phyloP scores from a whole-genome alignment of 805 yeast species.

The Nakazawaea wyomingensis region DNA sequence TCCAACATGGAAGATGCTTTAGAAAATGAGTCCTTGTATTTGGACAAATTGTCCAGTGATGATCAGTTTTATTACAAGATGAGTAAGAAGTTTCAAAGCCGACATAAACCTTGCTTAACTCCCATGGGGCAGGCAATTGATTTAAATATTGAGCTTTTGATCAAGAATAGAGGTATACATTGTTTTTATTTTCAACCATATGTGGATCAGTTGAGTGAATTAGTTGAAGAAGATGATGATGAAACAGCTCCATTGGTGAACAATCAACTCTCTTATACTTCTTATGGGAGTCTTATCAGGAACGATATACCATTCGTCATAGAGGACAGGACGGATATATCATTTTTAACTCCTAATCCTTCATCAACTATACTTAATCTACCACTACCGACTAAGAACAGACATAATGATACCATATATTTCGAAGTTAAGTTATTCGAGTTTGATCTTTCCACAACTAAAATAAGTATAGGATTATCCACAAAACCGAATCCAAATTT shows the following conservation, averaged over 20 bases:
- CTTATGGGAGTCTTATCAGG: constrained; percentile 6
- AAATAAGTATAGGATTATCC: constrained; percentile 60
- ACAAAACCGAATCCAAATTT: constrained; percentile 74
- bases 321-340: constrained; percentile 28
- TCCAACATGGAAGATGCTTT: constrained; percentile 16
- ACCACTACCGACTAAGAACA: constrained; percentile 29
- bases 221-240: constrained; percentile 9
- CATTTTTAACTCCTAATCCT: constrained; percentile 19
- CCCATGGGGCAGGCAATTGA: constrained; percentile 21
- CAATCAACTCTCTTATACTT: constrained; percentile 6
- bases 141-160: constrained; percentile 20
- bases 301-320: constrained; percentile 22
- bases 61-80: constrained; percentile 23
- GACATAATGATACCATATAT: constrained; percentile 50
- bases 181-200: constrained; percentile 27
- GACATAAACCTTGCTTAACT: constrained; percentile 21
- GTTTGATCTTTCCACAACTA: constrained; percentile 36
- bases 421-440: constrained; percentile 56
- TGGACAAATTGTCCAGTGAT: constrained; percentile 16
- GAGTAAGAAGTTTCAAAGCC: constrained; percentile 19
- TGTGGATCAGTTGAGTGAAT: constrained; percentile 24
- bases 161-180: constrained; percentile 30
- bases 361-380: constrained; percentile 25
- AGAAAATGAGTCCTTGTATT: constrained; percentile 16
- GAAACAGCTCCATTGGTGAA: constrained; percentile 13